Base-by-base conservation (phyloP, 192 early-diverging fungal genomes). In the Neocallimastix lanati region DNA sequence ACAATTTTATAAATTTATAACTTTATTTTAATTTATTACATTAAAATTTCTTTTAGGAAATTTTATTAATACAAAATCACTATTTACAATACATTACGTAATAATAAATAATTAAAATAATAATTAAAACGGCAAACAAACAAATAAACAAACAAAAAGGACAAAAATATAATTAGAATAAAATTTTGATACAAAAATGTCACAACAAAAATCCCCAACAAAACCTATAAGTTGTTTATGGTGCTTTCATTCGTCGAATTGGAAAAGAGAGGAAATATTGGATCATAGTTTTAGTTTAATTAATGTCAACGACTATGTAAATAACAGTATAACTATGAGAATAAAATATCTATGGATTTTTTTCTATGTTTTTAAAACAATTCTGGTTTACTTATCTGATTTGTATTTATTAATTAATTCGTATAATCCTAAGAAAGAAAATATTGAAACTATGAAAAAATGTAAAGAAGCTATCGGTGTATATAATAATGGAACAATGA, bases 251-350 rank as follows among this genome's bases (percentile, higher is more conserved):
- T 67, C 50, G 1, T 86, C 91, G n/a, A 88, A 91, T 36, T 93
- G 94, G 93, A 93, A 93, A 85, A 86, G 92, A 78, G 92, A 93
- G 82, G 84, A 89, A 78, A 89, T 93, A 28, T 80, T 86, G 81
- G 94, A 94, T 86, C 93, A 96, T 86, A 94, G 94, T 83, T 96
- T 96, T 82, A 94, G 94, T 86, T 93, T 90, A 84, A 86, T 96
- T 77, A 92, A 96, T 79, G 86, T 94, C 37, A 89, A 94, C 15
- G 92, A 94, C 79, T 94, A 93, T 86, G 79, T 81, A 2, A 28
- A 36, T 16, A 80, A 18, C 0, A 35, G 29, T 28, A 12, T 77
- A 35, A 25, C 18, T 27, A 30, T 33, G 40, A 81, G 40, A 27
- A 80, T 91, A 30, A 82, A 82, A 28, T 93, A 93, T 79, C 81